phyloP scores from a whole-genome alignment of 2,329 filamentous ascomycete genomes.

The Botryotinia convoluta region DNA sequence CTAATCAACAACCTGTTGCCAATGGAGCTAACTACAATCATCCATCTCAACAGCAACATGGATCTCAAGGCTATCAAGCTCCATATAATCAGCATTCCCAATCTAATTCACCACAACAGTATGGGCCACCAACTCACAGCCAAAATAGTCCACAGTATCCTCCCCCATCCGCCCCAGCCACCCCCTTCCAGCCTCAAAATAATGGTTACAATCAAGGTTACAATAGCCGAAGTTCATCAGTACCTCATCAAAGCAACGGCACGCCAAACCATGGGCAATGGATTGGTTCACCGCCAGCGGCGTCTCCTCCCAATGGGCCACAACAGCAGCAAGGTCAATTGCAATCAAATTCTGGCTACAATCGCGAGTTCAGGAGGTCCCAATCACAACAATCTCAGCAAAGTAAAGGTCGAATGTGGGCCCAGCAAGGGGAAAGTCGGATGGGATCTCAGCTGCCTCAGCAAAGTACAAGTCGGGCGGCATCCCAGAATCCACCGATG shows the following conservation, averaged over 20 bases:
- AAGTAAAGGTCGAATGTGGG: background rate
- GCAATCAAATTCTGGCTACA: slow-evolving; percentile 6
- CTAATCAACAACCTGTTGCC: slow-evolving; percentile 21
- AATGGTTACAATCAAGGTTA: slow-evolving; percentile 21
- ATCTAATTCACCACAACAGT: slow-evolving; percentile 27
- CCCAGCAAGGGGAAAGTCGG: slow-evolving; percentile 9
- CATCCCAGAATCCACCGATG: slow-evolving; percentile 21
- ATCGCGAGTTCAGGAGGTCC: slow-evolving; percentile 12
- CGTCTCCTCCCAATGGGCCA: slow-evolving; percentile 10
- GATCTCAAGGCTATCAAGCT: slow-evolving; percentile 26
- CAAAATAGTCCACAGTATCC: slow-evolving; percentile 24
- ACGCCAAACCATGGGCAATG: slow-evolving; percentile 10
- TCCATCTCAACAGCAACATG: slow-evolving; percentile 24
- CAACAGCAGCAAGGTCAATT: slow-evolving; percentile 21
- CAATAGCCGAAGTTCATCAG: slow-evolving; percentile 3
- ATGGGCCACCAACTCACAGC: slow-evolving; percentile 22
- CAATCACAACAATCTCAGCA: slow-evolving; percentile 16
- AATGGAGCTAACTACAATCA: slow-evolving; percentile 23
- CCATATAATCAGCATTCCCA: slow-evolving; percentile 26
- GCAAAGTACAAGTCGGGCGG: background rate
- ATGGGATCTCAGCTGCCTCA: slow-evolving; percentile 13
- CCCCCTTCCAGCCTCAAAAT: slow-evolving; percentile 22
- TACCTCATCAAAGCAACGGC: slow-evolving; percentile 14
- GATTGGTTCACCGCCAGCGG: slow-evolving; percentile 10
- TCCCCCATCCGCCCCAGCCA: slow-evolving; percentile 11